Evolutionary conservation across 2,329 filamentous ascomycete species (phyloP), one percentile per base, ranked within the genome.

Genomic region (Lanzia echinophila): DNA sequence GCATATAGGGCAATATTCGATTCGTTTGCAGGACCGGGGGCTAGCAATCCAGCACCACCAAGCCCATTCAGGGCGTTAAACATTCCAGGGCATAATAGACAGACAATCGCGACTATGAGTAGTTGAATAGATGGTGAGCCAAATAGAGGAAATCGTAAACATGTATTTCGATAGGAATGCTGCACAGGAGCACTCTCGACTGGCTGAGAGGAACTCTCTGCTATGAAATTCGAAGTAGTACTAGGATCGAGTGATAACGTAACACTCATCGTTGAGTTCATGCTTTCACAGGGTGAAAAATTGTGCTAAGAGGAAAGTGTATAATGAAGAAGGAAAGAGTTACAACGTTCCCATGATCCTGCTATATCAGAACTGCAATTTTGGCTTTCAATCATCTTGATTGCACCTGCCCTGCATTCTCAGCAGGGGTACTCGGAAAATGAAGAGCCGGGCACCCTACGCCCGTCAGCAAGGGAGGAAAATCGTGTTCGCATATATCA

Each of bases 41-140:
- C 72, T 60, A 83, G 68, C 61, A 79, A 78, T 34, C 82, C 83
- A 65, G 73, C 82, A 53, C 81, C 83, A 51, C 83, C 83, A 34
- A 87, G 73, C 56, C 83, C 83, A 53, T 72, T 74, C 55, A 87
- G 71, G 22, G 83, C 81, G 63, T 86, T 86, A 73, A 79, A 87
- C 81, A 87, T 85, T 61, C 83, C 83, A 0, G 83, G 84, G 64
- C 83, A 86, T 57, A 87, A 67, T 73, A 87, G 85, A 65, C 81
- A 85, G 50, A 86, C 81, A 56, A 84, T 73, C 17, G 82, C 76
- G 54, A 90, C 83, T 73, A 89, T 19, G 2, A 39, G 17, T 12
- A 54, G 41, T 15, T 54, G 52, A 13, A 48, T 10, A 12, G 44
- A 53, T 13, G 44, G 44, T 19, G 50, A 53, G 12, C 34, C 22